Base-by-base conservation (phyloP, 1,284 basidiomycete species). In the Papiliotrema fonsecae region DNA sequence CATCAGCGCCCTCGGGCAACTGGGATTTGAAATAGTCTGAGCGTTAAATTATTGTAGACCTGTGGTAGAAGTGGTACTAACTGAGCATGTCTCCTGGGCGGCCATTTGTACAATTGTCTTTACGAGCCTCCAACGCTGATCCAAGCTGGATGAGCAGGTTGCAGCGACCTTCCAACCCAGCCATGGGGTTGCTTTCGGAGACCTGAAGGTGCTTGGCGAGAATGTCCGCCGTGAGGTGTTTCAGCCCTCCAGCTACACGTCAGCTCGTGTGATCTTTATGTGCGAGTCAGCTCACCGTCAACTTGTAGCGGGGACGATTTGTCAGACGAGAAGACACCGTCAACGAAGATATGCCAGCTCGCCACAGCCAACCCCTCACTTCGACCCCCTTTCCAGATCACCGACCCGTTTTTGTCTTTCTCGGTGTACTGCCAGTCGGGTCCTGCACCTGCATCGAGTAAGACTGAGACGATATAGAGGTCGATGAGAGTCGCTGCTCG, bases 331-430 rank as follows among this genome's bases (percentile, higher is more conserved):
- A 96, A 97, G 44, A 89, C 73, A 1, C 93, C 93, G 5, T 77
- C 70, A 43, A 80, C 72, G 60, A 96, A 97, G 89, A 97, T 96
- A 65, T 89, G 82, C 42, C 90, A 75, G 61, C 87, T 90, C 0
- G 91, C 93, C 4, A 97, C 85, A 0, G 86, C 93, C n/a, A 97
- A 76, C 0, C 92, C 93, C 67, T 97, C 93, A 1, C 86, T 89
- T 41, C 93, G 76, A 18, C 77, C 76, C 63, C 88, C 92, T 9
- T 74, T 76, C 62, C 79, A 73, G 0, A 44, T 38, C 25, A 35
- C 49, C 19, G 54, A 21, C 2, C 50, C 56, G n/a, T 46, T 22
- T 13, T 47, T 49, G 28, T 62, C 62, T 10, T 75, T 72, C 58
- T 94, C 91, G 11, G 75, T 78, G 70, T 87, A 97, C 14, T 72